Evolutionary conservation across 2,329 filamentous ascomycete species (phyloP).

Genomic region (Camillea tinctor): DNA sequence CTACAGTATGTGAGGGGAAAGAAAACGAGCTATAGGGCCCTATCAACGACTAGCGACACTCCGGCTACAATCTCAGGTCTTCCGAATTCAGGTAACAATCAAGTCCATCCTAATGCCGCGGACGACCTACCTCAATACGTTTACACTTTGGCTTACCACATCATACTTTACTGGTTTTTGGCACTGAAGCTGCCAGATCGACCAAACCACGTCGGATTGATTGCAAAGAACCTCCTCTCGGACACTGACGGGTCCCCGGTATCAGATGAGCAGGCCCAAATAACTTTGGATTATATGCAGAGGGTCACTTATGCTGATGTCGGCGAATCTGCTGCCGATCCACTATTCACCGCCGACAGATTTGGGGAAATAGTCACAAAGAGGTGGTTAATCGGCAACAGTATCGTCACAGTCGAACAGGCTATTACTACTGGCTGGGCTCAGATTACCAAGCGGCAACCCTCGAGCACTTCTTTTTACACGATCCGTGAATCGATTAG

Average conservation of each 20-base stretch:
- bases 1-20: slow-evolving; percentile 81
- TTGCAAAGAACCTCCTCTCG: slow-evolving; percentile 80
- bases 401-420: slow-evolving; percentile 72
- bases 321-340: slow-evolving; percentile 69
- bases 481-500: slow-evolving; percentile 59
- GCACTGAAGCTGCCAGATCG: slow-evolving; percentile 83
- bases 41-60: slow-evolving; percentile 42
- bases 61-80: slow-evolving; percentile 24
- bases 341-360: slow-evolving; percentile 60
- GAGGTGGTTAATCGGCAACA: slow-evolving; percentile 71
- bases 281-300: slow-evolving; percentile 94
- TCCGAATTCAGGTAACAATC: slow-evolving; percentile 26
- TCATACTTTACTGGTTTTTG: slow-evolving; percentile 96
- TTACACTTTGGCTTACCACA: slow-evolving; percentile 88
- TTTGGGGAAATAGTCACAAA: slow-evolving; percentile 67
- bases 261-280: slow-evolving; percentile 88
- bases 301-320: slow-evolving; percentile 82
- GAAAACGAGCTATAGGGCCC: slow-evolving; percentile 47
- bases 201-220: slow-evolving; percentile 82
- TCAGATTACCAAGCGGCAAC: slow-evolving; percentile 68
- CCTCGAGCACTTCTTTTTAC: slow-evolving; percentile 64
- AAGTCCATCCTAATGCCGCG: slow-evolving; percentile 38
- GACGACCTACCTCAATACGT: slow-evolving; percentile 91
- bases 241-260: slow-evolving; percentile 72
- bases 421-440: slow-evolving; percentile 65